A percentile compares a stretch with the other conserved stretches of the same genome.
These are phyloP conservation scores for Exophiala sp. DNA, from an alignment of 2,329 filamentous ascomycete genomes.

Conservation along the genomic window DNA sequence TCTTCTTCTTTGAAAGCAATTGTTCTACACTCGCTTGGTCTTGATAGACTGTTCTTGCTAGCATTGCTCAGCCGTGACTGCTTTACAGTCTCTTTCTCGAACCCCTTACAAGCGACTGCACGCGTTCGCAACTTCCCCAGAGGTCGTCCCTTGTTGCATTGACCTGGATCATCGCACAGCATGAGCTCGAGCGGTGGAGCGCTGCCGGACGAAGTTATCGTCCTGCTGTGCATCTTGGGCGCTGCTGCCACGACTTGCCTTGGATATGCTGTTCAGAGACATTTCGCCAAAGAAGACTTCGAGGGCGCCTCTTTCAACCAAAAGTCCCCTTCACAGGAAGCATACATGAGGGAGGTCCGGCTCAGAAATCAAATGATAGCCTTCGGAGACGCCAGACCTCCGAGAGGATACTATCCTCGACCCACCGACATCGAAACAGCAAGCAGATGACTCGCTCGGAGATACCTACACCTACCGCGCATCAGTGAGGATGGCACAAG, in stretches of 20 bases:
- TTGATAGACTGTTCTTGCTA: too few species aligned
- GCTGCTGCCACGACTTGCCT: slow-evolving; percentile 8
- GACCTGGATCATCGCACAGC: background rate
- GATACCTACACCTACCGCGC: too few species aligned
- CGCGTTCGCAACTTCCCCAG: too few species aligned
- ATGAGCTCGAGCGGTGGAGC: background rate
- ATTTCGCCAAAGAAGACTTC: slow-evolving; percentile 3
- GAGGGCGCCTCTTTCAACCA: slow-evolving; percentile 6
- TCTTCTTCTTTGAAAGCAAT: background rate
- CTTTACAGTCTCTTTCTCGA: too few species aligned
- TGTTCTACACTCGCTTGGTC: background rate
- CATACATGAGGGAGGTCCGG: slow-evolving; percentile 21
- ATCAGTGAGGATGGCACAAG: too few species aligned
- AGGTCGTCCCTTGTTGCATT: too few species aligned
- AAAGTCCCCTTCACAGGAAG: slow-evolving; percentile 9
- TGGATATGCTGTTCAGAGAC: slow-evolving; percentile 15
- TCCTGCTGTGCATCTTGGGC: slow-evolving; percentile 17
- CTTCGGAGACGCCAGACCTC: slow-evolving; percentile 9
- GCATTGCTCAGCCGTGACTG: too few species aligned
- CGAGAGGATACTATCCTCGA: background rate
- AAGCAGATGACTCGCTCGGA: background rate
- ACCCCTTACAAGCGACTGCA: too few species aligned
- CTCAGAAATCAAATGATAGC: slow-evolving; percentile 9
- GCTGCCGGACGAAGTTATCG: slow-evolving; percentile 11
- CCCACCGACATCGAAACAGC: background rate